Base-by-base conservation (phyloP, 2,329 filamentous ascomycete species). In the Talaromyces atroroseus region DNA sequence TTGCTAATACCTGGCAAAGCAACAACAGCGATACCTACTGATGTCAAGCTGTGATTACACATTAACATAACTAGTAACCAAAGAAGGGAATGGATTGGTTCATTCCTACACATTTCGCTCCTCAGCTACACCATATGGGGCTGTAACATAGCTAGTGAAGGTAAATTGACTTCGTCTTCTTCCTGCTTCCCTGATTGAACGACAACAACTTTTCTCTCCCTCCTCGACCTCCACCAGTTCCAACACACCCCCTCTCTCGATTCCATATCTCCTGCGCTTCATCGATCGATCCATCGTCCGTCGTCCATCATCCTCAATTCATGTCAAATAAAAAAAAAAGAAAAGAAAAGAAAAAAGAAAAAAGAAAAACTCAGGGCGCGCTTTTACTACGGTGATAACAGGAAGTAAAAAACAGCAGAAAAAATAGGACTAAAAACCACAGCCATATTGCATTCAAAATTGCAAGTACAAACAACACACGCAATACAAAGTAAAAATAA, bases 401-500 rank as follows among this genome's bases (percentile, higher is more conserved):
- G 34, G 38, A 26, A 53, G 49, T 42, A 10, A 49, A 26, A 57
- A 14, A 53, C 3, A 32, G 21, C 40, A 52, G 11, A 29, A 44
- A 34, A 46, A 49, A 34, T 49, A 45, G 6, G 16, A 42, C 10
- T 21, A 14, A 21, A 29, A 26, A 32, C 24, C 47, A 49, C 47
- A 49, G 21, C 26, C 26, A 29, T 36, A 11, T 49, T 49, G 21
- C 18, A 32, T 49, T 49, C n/a, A 49, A n/a, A 48, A 32, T 49
- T 29, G 32, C 34, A 40, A 42, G 45, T 45, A 40, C 49, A 42
- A 38, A 42, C 49, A 56, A 56, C 50, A 46, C 60, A 63, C 60
- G 56, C 59, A 59, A 57, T 49, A 58, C 49, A 47, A 24, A 40
- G 5, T n/a, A 42, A 20, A 29, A 59, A 45, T 54, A 21, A 49